Conservation (phyloP, 345 rosid species). For the Gossypium longicalyx region DNA sequence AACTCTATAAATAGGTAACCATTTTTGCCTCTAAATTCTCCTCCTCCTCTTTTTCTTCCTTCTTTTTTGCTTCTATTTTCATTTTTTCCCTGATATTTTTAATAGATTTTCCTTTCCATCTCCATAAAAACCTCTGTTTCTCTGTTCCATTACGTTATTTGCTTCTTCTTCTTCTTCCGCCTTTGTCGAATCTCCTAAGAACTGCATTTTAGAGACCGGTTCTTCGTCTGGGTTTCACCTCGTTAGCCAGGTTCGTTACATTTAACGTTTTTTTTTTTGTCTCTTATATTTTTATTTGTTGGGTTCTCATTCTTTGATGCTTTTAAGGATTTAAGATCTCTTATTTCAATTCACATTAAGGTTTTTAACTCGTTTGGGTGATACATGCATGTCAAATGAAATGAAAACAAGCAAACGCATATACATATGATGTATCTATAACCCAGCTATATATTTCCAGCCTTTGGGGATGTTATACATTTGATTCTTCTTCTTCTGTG, state of each 20-base stretch:
- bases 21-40: conserved; percentile 18
- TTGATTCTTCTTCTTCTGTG: background rate
- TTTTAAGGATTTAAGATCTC: conserved; percentile 10
- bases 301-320: background rate
- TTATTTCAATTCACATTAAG: background rate
- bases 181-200: background rate
- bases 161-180: background rate
- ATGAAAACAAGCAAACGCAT: background rate
- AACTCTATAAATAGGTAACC: conserved; percentile 57
- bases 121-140: background rate
- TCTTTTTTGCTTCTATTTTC: conserved; percentile 9
- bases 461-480: background rate
- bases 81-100: conserved; percentile 18
- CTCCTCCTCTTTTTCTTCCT: conserved; percentile 20
- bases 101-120: background rate
- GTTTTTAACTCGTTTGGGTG: conserved; percentile 4
- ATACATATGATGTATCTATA: background rate
- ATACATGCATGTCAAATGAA: conserved; percentile 16
- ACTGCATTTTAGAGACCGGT: conserved; percentile 9
- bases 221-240: background rate
- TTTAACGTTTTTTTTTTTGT: background rate
- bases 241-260: conserved; percentile 18
- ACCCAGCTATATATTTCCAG: background rate
- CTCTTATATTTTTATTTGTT: background rate
- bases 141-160: background rate